These are phyloP conservation scores for Pistacia integerrima DNA, from an alignment of 345 rosid species.

Conservation along the genomic window DNA sequence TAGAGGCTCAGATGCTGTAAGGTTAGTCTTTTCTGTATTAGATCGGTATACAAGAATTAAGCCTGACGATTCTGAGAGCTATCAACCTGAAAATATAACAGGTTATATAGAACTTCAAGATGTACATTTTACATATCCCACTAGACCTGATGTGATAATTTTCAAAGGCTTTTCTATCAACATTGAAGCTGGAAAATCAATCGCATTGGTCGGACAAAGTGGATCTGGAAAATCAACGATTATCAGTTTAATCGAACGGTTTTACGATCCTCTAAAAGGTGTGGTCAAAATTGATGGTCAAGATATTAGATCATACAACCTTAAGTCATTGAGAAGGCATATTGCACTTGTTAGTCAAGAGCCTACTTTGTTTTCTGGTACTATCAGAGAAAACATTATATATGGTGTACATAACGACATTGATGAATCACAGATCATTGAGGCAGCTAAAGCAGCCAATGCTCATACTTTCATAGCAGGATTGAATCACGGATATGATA, in stretches of 20 bases:
- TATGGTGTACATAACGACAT: conserved; percentile 40
- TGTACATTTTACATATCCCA: conserved; percentile 59
- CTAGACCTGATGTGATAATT: conserved; percentile 50
- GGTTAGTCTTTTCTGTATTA: conserved; percentile 49
- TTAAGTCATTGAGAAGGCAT: conserved; percentile 51
- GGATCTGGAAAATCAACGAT: conserved; percentile 78
- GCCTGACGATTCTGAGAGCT: conserved; percentile 50
- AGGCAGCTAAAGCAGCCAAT: conserved; percentile 61
- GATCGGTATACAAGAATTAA: conserved; percentile 52
- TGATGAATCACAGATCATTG: conserved; percentile 47
- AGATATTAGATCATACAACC: conserved; percentile 46
- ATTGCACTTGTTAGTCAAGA: conserved; percentile 77
- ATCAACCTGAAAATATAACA: conserved; percentile 29
- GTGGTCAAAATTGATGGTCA: conserved; percentile 49
- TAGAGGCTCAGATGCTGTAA: conserved; percentile 45
- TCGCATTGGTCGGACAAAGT: conserved; percentile 71
- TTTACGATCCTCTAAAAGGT: conserved; percentile 58
- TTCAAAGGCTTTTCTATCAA: conserved; percentile 48
- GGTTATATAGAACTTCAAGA: conserved; percentile 47
- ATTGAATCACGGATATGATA: conserved; percentile 53
- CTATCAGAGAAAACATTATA: conserved; percentile 55
- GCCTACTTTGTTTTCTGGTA: conserved; percentile 60
- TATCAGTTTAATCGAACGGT: conserved; percentile 61
- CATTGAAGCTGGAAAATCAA: conserved; percentile 56
- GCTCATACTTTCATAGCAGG: conserved; percentile 67